A percentile compares a stretch with the other conserved stretches of the same genome.
phyloP scores from a whole-genome alignment of 345 rosid species.

The Melastoma malabathricum region DNA sequence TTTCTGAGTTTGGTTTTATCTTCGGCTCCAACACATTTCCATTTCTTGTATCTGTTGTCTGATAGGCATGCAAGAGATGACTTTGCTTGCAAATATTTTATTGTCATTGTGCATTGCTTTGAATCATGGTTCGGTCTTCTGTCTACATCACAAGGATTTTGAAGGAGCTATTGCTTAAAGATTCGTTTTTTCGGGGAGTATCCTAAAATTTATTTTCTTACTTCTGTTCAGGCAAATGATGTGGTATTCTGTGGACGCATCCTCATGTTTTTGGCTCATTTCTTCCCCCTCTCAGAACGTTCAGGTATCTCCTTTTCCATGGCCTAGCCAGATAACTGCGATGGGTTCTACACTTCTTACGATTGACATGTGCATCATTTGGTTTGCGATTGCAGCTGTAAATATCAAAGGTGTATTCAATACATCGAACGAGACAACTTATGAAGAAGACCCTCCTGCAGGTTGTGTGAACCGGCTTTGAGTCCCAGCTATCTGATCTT shows the following conservation, averaged over 20 bases:
- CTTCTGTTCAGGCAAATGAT: conserved; percentile 65
- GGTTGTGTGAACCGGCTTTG: conserved; percentile 20
- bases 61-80: no score
- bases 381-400: conserved; percentile 57
- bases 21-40: no score
- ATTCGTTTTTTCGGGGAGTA: no score
- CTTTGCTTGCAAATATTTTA: no score
- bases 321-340: neutral
- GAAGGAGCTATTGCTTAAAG: no score
- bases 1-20: no score
- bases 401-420: conserved; percentile 95
- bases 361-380: conserved; percentile 8
- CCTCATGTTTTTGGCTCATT: conserved; percentile 93
- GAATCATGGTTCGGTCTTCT: no score
- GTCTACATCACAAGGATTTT: no score
- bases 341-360: conserved; percentile 7
- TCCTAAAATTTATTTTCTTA: conserved; percentile 1
- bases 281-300: conserved; percentile 89
- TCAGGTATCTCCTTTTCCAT: conserved; percentile 45
- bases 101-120: no score
- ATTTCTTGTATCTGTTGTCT: no score
- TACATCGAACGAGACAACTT: conserved; percentile 90
- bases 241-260: conserved; percentile 95
- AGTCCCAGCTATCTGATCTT: neutral
- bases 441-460: conserved; percentile 78